Base-by-base conservation (phyloP, 805 yeast genomes). In the Wickerhamomyces canadensis region DNA sequence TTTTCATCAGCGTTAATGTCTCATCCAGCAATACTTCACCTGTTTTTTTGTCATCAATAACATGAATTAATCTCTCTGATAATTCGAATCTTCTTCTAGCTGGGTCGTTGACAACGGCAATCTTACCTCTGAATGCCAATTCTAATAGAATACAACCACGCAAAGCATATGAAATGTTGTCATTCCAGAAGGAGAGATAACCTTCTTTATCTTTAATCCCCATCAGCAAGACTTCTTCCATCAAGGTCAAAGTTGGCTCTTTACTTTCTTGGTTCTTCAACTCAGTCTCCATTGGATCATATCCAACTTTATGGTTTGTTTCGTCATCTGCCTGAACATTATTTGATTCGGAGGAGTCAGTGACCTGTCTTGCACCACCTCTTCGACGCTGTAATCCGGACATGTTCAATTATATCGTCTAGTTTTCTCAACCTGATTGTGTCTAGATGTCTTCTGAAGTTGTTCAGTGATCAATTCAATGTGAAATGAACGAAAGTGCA, bases 131-230 rank as follows among this genome's bases (percentile, higher is more conserved):
- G 53, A 93, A 76, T 3, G 97, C 96, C 61, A 93, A 72, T 62
- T 93, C 98, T 58, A 93, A 73, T 37, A 93, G 55, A 42, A 93
- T 91, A 58, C 96, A 84, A 11, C 98, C 98, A 52, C 98, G 78
- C 42, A 93, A 71, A 2, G 97, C 96, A 64, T 93, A 93, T 18
- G 97, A 87, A 37, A 93, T 89, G 62, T 87, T 89, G 62, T 93
- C 98, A 58, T 93, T 93, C 98, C 98, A 93, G 64, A 93, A 93
- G 21, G 96, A 87, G 31, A 93, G 69, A 60, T 91, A 88, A 11
- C 98, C 98, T 62, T 93, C 98, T 51, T 84, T 84, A 62, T 93
- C 98, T 56, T 91, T 89, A 47, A 93, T 72, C 5, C 98, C 98
- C 67, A 93, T 74, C 45, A 93, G 71, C 47, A 93, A 67, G 6